Conservation (phyloP, 495 filamentous ascomycete species). For the Xanthoparmelia taractica region DNA sequence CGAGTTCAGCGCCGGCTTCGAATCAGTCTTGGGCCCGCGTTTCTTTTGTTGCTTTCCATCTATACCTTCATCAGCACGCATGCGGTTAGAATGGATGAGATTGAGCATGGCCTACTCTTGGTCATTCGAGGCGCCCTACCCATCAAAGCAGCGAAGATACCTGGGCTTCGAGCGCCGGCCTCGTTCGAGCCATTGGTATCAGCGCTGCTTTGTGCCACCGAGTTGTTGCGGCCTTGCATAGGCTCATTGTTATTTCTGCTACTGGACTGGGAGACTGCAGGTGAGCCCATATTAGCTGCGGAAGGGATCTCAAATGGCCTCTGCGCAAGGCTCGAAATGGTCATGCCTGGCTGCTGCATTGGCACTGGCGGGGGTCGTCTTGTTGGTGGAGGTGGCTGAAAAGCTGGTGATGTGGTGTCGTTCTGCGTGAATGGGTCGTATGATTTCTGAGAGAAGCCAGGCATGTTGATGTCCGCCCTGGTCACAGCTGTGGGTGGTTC, state of each 20-base stretch:
- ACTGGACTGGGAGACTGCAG: background rate
- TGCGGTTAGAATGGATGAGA: background rate
- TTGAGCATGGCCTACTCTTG: background rate
- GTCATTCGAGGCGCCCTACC: background rate
- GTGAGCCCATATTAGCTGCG: background rate
- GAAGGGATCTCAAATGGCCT: background rate
- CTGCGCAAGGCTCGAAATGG: conserved; percentile 2
- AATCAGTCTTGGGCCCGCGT: conserved; percentile 91
- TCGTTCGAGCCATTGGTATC: background rate
- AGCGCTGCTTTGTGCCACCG: background rate
- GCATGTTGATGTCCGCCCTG: conserved; percentile 6
- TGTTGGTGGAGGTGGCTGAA: background rate
- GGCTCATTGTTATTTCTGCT: background rate
- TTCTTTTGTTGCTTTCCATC: conserved; percentile 50
- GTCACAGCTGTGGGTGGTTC: background rate
- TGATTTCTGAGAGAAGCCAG: conserved; percentile 11
- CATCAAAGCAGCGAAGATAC: background rate
- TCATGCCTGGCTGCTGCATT: background rate
- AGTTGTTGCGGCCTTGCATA: background rate
- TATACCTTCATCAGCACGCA: background rate
- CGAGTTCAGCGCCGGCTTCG: conserved; percentile 87
- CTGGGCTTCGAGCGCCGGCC: background rate
- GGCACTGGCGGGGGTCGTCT: background rate
- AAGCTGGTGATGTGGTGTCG: conserved; percentile 2
- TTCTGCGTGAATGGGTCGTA: conserved; percentile 7